These are phyloP conservation scores for Nicotiana benthamiana DNA, from an alignment of 257 asterid genomes.

Conservation along the genomic window DNA sequence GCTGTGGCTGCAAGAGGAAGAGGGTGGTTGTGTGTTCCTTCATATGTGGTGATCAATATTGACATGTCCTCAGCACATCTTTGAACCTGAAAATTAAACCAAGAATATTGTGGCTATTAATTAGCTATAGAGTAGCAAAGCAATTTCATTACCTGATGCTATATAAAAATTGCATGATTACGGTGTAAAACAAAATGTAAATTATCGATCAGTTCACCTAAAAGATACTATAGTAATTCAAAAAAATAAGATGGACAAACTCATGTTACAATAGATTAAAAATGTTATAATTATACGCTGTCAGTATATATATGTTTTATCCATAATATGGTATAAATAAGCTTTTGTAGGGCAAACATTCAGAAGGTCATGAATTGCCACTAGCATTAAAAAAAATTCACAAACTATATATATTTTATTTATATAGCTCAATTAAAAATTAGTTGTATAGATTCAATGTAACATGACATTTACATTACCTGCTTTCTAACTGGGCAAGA, in stretches of 20 bases:
- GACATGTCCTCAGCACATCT: conserved; percentile 88
- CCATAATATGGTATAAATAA: neutral
- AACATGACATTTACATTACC: neutral
- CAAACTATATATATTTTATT: neutral
- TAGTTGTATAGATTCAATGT: neutral
- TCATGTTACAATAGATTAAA: neutral
- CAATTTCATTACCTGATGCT: neutral
- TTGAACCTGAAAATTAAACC: conserved; percentile 49
- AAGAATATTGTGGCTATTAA: neutral
- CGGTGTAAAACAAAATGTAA: neutral
- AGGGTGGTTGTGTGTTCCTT: conserved; percentile 91
- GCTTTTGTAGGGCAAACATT: neutral
- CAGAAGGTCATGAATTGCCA: neutral
- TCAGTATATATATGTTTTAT: neutral
- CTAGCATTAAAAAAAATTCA: neutral
- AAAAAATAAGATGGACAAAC: neutral
- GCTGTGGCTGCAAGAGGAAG: conserved; percentile 82
- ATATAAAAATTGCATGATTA: neutral
- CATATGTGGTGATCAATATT: conserved; percentile 81
- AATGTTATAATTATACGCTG: neutral
- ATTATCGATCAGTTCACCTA: neutral
- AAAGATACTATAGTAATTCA: neutral
- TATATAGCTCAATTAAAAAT: neutral
- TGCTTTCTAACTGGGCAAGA: conserved; percentile 38
- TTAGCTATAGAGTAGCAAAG: neutral